These are phyloP conservation scores for Meripilus lineatus DNA, from an alignment of 1,284 basidiomycete species.

Conservation along the genomic window DNA sequence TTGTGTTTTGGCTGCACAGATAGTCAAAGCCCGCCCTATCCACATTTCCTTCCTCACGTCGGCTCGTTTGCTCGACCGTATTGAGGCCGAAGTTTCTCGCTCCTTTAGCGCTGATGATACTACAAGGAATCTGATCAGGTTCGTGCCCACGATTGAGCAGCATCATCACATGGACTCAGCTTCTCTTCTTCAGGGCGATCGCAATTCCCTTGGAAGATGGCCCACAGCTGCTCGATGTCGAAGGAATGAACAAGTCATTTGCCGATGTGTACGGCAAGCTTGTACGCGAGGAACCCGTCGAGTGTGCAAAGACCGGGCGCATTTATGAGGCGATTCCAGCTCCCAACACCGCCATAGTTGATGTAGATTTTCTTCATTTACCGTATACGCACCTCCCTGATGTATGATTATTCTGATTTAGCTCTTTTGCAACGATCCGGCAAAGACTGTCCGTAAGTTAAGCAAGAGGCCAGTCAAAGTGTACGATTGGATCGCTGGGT, in stretches of 20 bases:
- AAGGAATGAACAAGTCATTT: not conserved
- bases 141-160: no score
- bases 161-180: not conserved
- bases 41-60: slow-evolving; percentile 3
- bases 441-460: not conserved
- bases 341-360: not conserved
- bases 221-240: not conserved
- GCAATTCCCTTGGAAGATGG: not conserved
- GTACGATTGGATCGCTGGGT: not conserved
- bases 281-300: not conserved
- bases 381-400: not conserved
- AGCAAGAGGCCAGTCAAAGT: slow-evolving; percentile 4
- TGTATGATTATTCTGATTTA: not conserved
- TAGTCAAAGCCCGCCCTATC: not conserved
- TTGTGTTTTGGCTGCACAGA: not conserved
- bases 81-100: slow-evolving; percentile 1
- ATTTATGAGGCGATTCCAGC: not conserved
- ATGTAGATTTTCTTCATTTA: slow-evolving; percentile 1
- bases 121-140: not conserved
- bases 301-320: not conserved
- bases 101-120: not conserved
- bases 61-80: not conserved
- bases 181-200: not conserved
- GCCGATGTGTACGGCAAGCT: not conserved
- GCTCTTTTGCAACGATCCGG: not conserved